Conservation (phyloP, 2,329 filamentous ascomycete genomes). For the Teratosphaeriaceae sp. region DNA sequence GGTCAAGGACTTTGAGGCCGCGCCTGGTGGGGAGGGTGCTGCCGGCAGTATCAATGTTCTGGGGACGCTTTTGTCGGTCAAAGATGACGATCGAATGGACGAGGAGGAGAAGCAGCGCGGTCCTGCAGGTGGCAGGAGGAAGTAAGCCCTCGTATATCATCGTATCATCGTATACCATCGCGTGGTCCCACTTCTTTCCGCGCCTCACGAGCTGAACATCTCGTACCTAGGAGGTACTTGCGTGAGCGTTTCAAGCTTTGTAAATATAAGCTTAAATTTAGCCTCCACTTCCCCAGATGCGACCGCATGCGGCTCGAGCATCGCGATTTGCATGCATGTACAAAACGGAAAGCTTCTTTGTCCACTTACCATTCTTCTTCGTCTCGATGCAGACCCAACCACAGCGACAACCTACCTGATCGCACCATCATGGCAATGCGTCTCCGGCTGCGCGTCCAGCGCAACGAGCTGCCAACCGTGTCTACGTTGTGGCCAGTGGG, state of each 20-base stretch:
- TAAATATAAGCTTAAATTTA: too few species aligned
- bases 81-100: conserved; percentile 57
- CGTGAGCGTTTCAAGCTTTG: too few species aligned
- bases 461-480: conserved; percentile 65
- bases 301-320: too few species aligned
- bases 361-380: too few species aligned
- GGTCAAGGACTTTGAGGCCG: conserved; percentile 79
- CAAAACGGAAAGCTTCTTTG: too few species aligned
- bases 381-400: too few species aligned
- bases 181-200: background rate
- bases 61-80: conserved; percentile 71
- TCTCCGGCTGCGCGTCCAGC: conserved; percentile 64
- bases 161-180: background rate
- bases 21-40: conserved; percentile 53
- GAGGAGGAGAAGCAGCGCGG: conserved; percentile 40
- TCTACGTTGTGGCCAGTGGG: conserved; percentile 65
- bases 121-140: conserved; percentile 2
- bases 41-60: conserved; percentile 79
- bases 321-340: background rate
- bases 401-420: too few species aligned
- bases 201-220: too few species aligned
- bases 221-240: too few species aligned
- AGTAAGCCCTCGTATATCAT: background rate
- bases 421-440: too few species aligned
- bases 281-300: too few species aligned